phyloP scores from a whole-genome alignment of 1,139 yeast genomes.

The Taphrina betulina region DNA sequence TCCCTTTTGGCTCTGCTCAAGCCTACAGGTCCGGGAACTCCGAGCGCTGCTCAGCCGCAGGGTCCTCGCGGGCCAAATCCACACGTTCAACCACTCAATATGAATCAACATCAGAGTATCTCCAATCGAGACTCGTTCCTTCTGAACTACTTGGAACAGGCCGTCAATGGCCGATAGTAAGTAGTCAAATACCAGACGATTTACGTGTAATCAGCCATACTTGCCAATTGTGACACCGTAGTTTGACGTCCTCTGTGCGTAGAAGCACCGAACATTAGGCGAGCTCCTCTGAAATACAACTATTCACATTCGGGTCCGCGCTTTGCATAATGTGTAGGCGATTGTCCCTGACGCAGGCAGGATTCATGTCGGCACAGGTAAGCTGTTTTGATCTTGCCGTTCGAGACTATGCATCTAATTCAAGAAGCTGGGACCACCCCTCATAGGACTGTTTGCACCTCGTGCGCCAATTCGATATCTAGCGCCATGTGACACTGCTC shows the following conservation, averaged over 20 bases:
- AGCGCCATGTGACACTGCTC: slow-evolving; percentile 57
- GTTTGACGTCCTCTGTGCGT: too few species aligned
- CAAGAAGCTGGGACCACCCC: slow-evolving; percentile 53
- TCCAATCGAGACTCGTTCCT: slow-evolving; percentile 13
- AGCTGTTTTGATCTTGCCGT: neutral
- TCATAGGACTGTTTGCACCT: slow-evolving; percentile 57
- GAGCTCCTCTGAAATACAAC: too few species aligned
- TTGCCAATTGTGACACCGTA: too few species aligned
- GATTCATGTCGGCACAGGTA: slow-evolving; percentile 31
- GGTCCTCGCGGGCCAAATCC: neutral
- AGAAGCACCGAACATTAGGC: too few species aligned
- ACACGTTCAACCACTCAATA: too few species aligned
- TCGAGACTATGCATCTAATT: slow-evolving; percentile 36
- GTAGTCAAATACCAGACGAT: neutral
- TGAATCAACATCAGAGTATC: too few species aligned
- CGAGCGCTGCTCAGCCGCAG: too few species aligned
- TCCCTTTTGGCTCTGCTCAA: slow-evolving; percentile 23
- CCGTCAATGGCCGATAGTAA: neutral
- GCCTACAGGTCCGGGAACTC: slow-evolving; percentile 4
- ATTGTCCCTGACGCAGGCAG: too few species aligned
- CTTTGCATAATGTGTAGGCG: too few species aligned
- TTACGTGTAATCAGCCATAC: too few species aligned
- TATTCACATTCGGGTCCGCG: too few species aligned
- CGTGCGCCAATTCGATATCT: slow-evolving; percentile 62
- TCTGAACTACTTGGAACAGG: slow-evolving; percentile 9